phyloP scores from a whole-genome alignment of 768 basidiomycete species.

The Gymnopilus dilepis region DNA sequence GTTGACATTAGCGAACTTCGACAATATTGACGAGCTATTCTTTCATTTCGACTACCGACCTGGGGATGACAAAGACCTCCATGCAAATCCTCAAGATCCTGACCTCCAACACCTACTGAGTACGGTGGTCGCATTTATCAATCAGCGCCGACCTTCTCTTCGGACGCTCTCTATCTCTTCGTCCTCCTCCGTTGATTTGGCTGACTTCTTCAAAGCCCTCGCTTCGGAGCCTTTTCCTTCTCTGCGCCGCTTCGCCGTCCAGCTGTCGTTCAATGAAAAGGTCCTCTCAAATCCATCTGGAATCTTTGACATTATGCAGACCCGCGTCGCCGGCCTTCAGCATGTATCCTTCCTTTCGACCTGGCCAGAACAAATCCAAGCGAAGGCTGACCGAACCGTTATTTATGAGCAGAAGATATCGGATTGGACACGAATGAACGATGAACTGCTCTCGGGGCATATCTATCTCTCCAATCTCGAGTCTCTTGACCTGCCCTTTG shows the following conservation, averaged over 20 bases:
- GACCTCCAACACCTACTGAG: conserved; percentile 25
- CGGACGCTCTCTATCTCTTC: conserved; percentile 40
- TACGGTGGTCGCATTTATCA: conserved; percentile 38
- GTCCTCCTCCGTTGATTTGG: conserved; percentile 35
- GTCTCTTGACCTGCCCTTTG: conserved; percentile 30
- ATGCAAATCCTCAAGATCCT: conserved; percentile 5
- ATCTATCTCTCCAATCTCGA: conserved; percentile 21
- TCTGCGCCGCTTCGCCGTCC: conserved; percentile 30
- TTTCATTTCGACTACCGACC: conserved; percentile 38
- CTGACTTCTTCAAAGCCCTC: conserved; percentile 37
- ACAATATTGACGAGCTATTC: conserved; percentile 37
- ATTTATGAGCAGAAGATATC: conserved; percentile 2
- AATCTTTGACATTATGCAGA: conserved; percentile 27
- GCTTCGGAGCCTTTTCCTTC: conserved; percentile 24
- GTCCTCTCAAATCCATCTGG: conserved; percentile 32
- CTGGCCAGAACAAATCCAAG: conserved; percentile 12
- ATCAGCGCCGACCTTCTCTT: conserved; percentile 31
- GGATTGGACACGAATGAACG: conserved; percentile 19
- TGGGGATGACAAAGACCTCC: neutral
- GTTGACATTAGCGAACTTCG: conserved; percentile 33
- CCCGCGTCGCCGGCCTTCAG: conserved; percentile 26
- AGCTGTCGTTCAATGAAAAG: conserved; percentile 24
- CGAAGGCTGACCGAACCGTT: neutral
- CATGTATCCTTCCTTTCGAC: conserved; percentile 29
- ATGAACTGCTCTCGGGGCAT: conserved; percentile 13